These are phyloP conservation scores for Eucalyptus regnans DNA, from an alignment of 345 rosid genomes.

Conservation along the genomic window DNA sequence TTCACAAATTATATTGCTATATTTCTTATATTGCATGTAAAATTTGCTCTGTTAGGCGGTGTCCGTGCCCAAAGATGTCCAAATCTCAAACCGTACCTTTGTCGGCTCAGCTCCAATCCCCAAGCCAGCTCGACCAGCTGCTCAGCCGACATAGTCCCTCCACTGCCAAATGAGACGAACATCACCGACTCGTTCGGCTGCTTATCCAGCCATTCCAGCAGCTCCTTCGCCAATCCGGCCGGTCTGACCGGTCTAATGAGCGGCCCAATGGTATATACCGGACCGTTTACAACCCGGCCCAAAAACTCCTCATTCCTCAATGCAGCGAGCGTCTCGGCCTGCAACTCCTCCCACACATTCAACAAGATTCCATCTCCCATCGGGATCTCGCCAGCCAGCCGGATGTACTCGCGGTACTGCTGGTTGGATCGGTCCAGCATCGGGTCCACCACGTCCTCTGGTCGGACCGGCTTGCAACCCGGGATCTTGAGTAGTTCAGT, in stretches of 20 bases:
- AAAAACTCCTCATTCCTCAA: constrained; percentile 4
- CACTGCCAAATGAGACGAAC: constrained; percentile 63
- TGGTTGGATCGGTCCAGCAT: constrained; percentile 15
- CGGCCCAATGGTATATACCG: constrained; percentile 44
- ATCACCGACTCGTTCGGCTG: constrained; percentile 38
- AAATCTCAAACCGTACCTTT: neutral
- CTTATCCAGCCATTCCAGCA: constrained; percentile 35
- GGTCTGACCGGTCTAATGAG: neutral
- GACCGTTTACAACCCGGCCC: constrained; percentile 6
- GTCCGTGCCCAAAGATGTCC: neutral
- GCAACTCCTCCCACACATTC: constrained; percentile 52
- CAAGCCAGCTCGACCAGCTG: constrained; percentile 50
- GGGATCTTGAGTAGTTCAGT: constrained; percentile 30
- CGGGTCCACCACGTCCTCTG: constrained; percentile 23
- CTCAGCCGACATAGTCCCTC: constrained; percentile 38
- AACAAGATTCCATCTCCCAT: constrained; percentile 42
- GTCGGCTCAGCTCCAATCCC: constrained; percentile 50
- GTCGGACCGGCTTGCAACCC: constrained; percentile 38
- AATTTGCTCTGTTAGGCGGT: neutral
- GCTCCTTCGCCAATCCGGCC: neutral
- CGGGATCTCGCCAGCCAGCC: constrained; percentile 1
- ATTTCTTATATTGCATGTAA: neutral
- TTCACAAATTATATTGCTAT: neutral
- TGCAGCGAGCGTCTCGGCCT: constrained; percentile 23
- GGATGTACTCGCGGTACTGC: constrained; percentile 3